Base-by-base conservation (phyloP, 2,329 filamentous ascomycete genomes). In the Ophiosphaerella korrae region DNA sequence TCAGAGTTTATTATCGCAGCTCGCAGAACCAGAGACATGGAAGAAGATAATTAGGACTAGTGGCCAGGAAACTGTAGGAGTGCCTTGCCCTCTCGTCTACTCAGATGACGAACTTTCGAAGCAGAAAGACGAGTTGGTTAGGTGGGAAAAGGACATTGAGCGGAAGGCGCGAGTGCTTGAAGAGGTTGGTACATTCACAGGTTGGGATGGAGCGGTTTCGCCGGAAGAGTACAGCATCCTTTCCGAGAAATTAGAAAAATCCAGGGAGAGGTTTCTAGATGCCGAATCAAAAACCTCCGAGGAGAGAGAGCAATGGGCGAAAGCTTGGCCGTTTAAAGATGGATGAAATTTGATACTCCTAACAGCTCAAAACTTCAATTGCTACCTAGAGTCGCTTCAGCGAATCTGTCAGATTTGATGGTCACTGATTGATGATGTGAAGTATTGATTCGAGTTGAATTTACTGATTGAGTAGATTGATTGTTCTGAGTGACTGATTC, bases 111-210 rank as follows among this genome's bases (percentile, higher is more conserved):
- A 42, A 6, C 26, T 42, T 23, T n/a, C 31, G 29, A 42, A 31
- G 18, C 33, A 48, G 24, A 13, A 43, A 33, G 21, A 48, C 13
- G 40, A 16, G 5, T 14, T 48, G 31, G 11, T 2, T 13, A 42
- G 18, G 14, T 48, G 33, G 46, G 38, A 48, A 42, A 38, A 43
- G 14, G 48, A 52, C 24, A 29, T 55, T 38, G 40, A 52, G 32
- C 33, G 45, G 18, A 52, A 52, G 29, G 52, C 52, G 7, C 24
- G 39, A 3, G 44, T 55, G 7, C 41, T 55, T 33, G 18, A n/a
- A 13, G 44, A 52, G 14, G 36, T 55, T 13, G 49, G 48, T 23
- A 45, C 37, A 46, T 55, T 52, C 41, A 55, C 45, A 42, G 52
- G 44, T 4, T 55, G 45, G 52, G 44, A 55, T 39, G 49, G 52